Percentiles rank a stretch among this genome's conserved stretches.
Conservation (phyloP, 2,329 filamentous ascomycete species). For the Beauveria bassiana region DNA sequence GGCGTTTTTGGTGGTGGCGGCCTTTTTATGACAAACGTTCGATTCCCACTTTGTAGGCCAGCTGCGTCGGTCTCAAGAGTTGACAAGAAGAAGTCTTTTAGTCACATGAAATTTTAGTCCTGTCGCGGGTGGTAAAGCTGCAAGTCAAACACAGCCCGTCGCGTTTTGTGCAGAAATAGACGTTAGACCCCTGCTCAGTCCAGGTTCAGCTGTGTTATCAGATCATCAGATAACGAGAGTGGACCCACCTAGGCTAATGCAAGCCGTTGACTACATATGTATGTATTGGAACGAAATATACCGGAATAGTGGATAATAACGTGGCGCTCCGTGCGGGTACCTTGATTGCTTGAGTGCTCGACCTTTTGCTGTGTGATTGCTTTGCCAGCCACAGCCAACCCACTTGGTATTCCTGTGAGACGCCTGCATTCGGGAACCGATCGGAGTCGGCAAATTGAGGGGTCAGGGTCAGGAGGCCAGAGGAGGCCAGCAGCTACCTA, state of each 20-base stretch:
- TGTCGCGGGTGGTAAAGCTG: not conserved
- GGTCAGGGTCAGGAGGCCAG: not conserved
- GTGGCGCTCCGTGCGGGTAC: too few species aligned
- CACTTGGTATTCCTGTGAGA: not conserved
- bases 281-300: too few species aligned
- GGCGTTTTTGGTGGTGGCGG: not conserved
- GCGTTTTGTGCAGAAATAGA: not conserved
- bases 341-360: too few species aligned
- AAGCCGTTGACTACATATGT: not conserved
- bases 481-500: not conserved
- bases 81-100: not conserved
- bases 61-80: not conserved
- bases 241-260: not conserved
- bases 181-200: not conserved
- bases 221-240: constrained; percentile 11
- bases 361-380: too few species aligned
- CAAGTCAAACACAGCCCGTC: not conserved
- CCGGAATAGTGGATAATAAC: too few species aligned
- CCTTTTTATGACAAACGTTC: not conserved
- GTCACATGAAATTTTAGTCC: not conserved
- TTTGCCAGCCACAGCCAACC: not conserved
- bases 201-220: constrained; percentile 9
- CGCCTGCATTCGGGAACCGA: not conserved
- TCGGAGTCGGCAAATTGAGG: constrained; percentile 11
- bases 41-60: not conserved